A percentile compares a stretch with the other conserved stretches of the same genome.
phyloP scores from a whole-genome alignment of 345 rosid genomes.

The Populus deltoides region DNA sequence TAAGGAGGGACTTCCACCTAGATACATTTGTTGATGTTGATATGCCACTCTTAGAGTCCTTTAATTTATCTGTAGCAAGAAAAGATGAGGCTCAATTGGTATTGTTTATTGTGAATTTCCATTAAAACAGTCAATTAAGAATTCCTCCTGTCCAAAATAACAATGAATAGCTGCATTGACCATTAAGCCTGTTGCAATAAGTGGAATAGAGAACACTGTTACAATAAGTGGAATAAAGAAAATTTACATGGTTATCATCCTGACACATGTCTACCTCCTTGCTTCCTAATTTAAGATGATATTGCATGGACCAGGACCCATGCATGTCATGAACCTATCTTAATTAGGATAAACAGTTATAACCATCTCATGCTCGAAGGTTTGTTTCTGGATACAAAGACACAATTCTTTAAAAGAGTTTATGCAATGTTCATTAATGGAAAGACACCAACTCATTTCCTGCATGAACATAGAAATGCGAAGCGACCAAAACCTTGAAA shows the following conservation, averaged over 20 bases:
- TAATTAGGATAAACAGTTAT: background rate
- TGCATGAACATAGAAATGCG: background rate
- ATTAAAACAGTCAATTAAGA: background rate
- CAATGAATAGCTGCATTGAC: background rate
- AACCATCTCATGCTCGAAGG: background rate
- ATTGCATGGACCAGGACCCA: background rate
- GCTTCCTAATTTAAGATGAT: background rate
- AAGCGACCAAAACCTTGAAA: background rate
- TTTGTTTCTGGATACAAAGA: background rate
- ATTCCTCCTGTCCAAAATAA: background rate
- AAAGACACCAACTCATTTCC: background rate
- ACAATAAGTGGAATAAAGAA: background rate
- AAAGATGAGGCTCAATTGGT: slow-evolving; percentile 4
- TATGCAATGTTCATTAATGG: background rate
- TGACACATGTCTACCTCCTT: background rate
- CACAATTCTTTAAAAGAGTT: background rate
- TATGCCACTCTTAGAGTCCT: slow-evolving; percentile 19
- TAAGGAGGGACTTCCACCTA: slow-evolving; percentile 57
- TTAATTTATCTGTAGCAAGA: slow-evolving; percentile 39
- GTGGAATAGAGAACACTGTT: too few species aligned
- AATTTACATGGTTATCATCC: background rate
- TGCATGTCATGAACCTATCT: background rate
- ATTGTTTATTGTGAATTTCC: slow-evolving; percentile 2
- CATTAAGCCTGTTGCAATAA: background rate
- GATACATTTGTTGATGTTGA: slow-evolving; percentile 33